These are phyloP conservation scores for Epichloe sp. DNA, from an alignment of 2,329 filamentous ascomycete genomes.

Conservation along the genomic window DNA sequence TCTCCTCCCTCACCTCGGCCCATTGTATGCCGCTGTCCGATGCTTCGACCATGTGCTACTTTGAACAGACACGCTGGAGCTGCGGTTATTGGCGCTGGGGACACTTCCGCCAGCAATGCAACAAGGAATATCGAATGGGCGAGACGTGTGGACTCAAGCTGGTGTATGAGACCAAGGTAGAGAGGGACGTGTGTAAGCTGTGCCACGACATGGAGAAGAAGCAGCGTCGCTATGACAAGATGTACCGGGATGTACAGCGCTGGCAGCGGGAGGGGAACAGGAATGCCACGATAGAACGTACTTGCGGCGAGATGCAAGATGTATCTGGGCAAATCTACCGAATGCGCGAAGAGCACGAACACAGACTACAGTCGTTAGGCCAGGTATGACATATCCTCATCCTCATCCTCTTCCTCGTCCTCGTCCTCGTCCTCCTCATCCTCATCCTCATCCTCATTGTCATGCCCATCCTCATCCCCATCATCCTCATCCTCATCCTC, in stretches of 20 bases:
- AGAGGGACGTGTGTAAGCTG: constrained; percentile 59
- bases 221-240: constrained; percentile 58
- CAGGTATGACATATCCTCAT: constrained; percentile 13
- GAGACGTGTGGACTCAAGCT: constrained; percentile 94
- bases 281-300: constrained; percentile 57
- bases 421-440: background rate
- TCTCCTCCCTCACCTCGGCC: constrained; percentile 4
- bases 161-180: constrained; percentile 58
- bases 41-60: constrained; percentile 70
- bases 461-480: background rate
- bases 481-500: too few species aligned
- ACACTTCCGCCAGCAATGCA: constrained; percentile 83
- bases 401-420: background rate
- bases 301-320: constrained; percentile 55
- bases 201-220: constrained; percentile 88
- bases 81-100: constrained; percentile 95
- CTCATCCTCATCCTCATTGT: background rate
- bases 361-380: constrained; percentile 21
- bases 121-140: constrained; percentile 86
- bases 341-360: constrained; percentile 29
- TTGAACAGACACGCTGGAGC: constrained; percentile 72
- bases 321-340: constrained; percentile 46
- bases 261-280: constrained; percentile 69
- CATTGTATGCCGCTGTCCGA: constrained; percentile 9
- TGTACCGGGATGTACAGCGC: constrained; percentile 59